phyloP scores from a whole-genome alignment of 805 yeast species.

The Sugiyamaella marilandica region DNA sequence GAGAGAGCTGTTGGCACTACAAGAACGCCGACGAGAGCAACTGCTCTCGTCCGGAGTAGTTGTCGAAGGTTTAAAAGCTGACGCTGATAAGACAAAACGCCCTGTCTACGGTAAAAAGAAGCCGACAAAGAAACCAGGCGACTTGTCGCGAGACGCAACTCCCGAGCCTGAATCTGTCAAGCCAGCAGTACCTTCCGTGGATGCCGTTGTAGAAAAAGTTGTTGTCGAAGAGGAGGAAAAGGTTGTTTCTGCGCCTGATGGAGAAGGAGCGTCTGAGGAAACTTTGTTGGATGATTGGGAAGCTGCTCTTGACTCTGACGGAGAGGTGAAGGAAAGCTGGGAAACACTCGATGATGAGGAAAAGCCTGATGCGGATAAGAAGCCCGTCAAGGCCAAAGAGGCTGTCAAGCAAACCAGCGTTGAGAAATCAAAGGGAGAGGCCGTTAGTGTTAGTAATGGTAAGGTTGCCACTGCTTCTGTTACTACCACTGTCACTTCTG shows the following conservation, averaged over 20 bases:
- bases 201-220: slow-evolving; percentile 1
- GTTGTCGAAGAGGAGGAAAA: slow-evolving; percentile 6
- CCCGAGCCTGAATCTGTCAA: slow-evolving; percentile 13
- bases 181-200: slow-evolving; percentile 20
- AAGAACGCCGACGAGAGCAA: slow-evolving; percentile 86
- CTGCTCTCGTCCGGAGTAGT: slow-evolving; percentile 67
- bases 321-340: slow-evolving; percentile 46
- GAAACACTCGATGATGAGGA: slow-evolving; percentile 17
- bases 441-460: slow-evolving; percentile 20
- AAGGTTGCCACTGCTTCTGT: slow-evolving; percentile 31
- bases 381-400: slow-evolving; percentile 18
- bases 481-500: slow-evolving; percentile 22
- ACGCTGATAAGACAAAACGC: slow-evolving; percentile 55
- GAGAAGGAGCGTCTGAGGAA: slow-evolving; percentile 41
- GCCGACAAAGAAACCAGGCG: slow-evolving; percentile 26
- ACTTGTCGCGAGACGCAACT: slow-evolving; percentile 16
- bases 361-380: slow-evolving; percentile 12
- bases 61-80: slow-evolving; percentile 64
- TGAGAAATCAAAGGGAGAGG: slow-evolving; percentile 18
- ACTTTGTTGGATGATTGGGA: slow-evolving; percentile 86
- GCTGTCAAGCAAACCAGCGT: slow-evolving; percentile 22
- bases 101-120: slow-evolving; percentile 33
- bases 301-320: slow-evolving; percentile 47
- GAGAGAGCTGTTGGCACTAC: slow-evolving; percentile 80
- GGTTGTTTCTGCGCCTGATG: slow-evolving; percentile 21